Evolutionary conservation across 192 early-diverging fungal species (phyloP).

Genomic region (Gamsiella multidivaricata): DNA sequence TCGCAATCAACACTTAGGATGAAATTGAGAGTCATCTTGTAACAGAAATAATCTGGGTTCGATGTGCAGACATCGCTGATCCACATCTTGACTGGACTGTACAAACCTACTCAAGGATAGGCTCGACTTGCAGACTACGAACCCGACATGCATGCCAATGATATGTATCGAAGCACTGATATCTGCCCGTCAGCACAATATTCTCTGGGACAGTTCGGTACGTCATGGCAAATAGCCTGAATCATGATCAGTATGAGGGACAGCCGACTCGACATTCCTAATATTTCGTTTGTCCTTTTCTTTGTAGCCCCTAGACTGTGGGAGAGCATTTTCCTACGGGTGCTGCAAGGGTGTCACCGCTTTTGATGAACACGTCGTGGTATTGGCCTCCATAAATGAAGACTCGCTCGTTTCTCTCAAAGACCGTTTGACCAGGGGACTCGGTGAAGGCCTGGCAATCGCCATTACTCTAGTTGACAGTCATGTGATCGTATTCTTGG

Average conservation of each 20-base stretch:
- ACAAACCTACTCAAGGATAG: conserved; percentile 63
- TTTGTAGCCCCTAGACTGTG: conserved; percentile 56
- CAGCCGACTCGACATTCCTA: no score
- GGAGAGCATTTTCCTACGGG: conserved; percentile 81
- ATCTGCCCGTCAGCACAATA: conserved; percentile 81
- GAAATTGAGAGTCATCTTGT: conserved; percentile 35
- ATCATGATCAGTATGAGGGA: no score
- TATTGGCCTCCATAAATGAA: conserved; percentile 55
- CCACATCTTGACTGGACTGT: conserved; percentile 76
- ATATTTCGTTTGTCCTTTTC: not conserved
- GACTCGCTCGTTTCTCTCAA: conserved; percentile 67
- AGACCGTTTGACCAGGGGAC: conserved; percentile 65
- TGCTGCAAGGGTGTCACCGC: conserved; percentile 72
- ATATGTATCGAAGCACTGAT: conserved; percentile 72
- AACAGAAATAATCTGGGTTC: conserved; percentile 20
- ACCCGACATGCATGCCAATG: conserved; percentile 59
- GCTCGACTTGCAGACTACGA: conserved; percentile 69
- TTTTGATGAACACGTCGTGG: conserved; percentile 57
- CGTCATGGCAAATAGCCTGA: no score
- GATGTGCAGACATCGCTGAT: conserved; percentile 70
- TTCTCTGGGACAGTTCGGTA: conserved; percentile 76
- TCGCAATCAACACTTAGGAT: conserved; percentile 53
- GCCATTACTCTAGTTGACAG: conserved; percentile 80
- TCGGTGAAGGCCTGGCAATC: conserved; percentile 79
- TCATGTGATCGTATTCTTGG: conserved; percentile 78